Evolutionary conservation across 768 basidiomycete species (phyloP).

Genomic region (Leccinum ochraceum): DNA sequence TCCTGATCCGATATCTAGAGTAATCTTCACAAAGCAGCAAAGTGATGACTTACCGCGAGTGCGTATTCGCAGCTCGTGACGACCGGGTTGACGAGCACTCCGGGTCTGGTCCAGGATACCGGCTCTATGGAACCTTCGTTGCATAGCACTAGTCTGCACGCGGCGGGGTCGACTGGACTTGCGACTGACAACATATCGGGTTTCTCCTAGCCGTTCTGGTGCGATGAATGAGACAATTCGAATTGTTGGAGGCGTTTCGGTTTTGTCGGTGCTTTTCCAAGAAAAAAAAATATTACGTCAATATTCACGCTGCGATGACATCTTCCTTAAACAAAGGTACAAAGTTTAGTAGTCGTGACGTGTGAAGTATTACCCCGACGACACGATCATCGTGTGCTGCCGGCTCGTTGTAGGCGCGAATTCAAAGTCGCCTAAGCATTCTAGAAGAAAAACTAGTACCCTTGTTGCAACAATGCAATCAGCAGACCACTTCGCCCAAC

Average conservation of each 20-base stretch:
- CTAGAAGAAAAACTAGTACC: no score
- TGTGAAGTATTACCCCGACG: neutral
- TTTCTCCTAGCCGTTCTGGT: neutral
- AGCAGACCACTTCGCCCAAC: no score
- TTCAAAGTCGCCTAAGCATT: no score
- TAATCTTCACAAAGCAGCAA: neutral
- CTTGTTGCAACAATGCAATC: no score
- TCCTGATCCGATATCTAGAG: conserved; percentile 40
- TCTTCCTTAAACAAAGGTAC: neutral
- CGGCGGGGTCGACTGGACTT: conserved; percentile 3
- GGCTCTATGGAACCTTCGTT: neutral
- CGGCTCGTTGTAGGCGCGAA: no score
- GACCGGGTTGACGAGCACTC: conserved; percentile 53
- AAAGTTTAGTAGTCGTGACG: neutral
- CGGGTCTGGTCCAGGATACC: neutral
- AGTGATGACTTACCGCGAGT: conserved; percentile 45
- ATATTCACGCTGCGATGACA: neutral
- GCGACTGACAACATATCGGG: conserved; percentile 21
- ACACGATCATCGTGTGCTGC: no score
- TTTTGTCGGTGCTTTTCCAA: neutral
- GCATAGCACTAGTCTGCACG: neutral
- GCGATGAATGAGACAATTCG: neutral
- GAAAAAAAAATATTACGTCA: neutral
- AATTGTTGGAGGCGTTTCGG: neutral
- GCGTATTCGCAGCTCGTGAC: conserved; percentile 57